These are phyloP conservation scores for Phylloporus sp. DNA, from an alignment of 768 basidiomycete species.

Conservation along the genomic window DNA sequence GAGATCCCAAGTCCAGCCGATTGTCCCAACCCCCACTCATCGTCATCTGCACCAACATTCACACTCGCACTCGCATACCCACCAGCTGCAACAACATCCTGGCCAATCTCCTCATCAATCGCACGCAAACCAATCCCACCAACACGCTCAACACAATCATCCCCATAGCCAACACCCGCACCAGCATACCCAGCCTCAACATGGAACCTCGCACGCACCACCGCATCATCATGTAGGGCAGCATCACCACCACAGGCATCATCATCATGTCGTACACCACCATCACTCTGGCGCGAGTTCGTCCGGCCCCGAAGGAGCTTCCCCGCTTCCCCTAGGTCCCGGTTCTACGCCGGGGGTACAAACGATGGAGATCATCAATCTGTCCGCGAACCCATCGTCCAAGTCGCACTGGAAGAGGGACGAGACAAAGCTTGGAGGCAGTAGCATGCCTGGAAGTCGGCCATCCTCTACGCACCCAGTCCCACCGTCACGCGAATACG, in stretches of 20 bases:
- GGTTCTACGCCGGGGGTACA: conserved; percentile 35
- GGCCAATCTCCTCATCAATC: conserved; percentile 21
- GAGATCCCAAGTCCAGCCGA: conserved; percentile 21
- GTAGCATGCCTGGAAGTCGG: conserved; percentile 30
- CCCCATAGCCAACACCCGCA: conserved; percentile 28
- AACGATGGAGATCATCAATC: conserved; percentile 49
- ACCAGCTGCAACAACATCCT: conserved; percentile 27
- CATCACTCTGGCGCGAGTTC: conserved; percentile 37
- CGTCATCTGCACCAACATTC: conserved; percentile 32
- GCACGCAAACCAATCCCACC: conserved; percentile 28
- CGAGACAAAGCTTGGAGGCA: conserved; percentile 23
- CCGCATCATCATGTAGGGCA: conserved; percentile 44
- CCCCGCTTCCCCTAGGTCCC: conserved; percentile 33
- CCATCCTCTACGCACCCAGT: conserved; percentile 37
- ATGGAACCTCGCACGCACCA: conserved; percentile 30
- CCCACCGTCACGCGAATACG: conserved; percentile 23
- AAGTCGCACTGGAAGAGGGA: conserved; percentile 40
- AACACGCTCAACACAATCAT: conserved; percentile 30
- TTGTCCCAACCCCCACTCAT: conserved; percentile 24
- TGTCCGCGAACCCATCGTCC: conserved; percentile 32
- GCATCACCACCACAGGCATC: conserved; percentile 44
- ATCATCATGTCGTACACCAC: conserved; percentile 44
- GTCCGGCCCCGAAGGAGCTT: conserved; percentile 25
- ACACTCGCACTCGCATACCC: conserved; percentile 32
- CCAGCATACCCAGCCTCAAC: conserved; percentile 32